Evolutionary conservation across 495 filamentous ascomycete species (phyloP), one percentile per base, ranked within the genome.

Genomic region (Trichoderma virens): DNA sequence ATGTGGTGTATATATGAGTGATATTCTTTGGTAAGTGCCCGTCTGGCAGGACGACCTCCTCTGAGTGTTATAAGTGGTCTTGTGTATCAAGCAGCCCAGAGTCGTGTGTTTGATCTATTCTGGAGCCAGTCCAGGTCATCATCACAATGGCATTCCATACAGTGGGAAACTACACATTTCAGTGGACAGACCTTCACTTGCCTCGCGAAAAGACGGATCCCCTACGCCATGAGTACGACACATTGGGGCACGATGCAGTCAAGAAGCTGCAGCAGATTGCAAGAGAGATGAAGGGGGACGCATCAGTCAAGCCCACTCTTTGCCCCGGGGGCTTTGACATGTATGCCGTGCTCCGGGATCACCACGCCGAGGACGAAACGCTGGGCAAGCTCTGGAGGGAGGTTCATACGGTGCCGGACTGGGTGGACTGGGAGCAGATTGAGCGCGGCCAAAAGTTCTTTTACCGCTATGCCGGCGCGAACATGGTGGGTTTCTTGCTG

Each of bases 351-450:
- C 69, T 82, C 80, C 69, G 67, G 82, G 61, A 66, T 20, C 28
- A 63, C 9, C 43, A 59, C 14, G n/a, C 20, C 89, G 69, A 75
- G 79, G 9, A 81, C 80, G 62, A 78, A 5, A 9, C 7, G 18
- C 31, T 90, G 43, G 65, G 73, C n/a, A 65, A 82, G 61, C 69
- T 91, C 9, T 91, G 88, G 89, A 72, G 66, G 0, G 78, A 90
- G 67, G 78, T 86, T 62, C 85, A 85, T 63, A 83, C 80, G 2
- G 76, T 90, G 23, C 88, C 88, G 0, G 74, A 80, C 8, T 92
- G 88, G 89, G 89, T 92, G 1, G 85, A 90, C 69, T 92, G 89
- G 89, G 80, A 79, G 5, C 89, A 90, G 71, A 87, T 92, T 59
- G 72, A 79, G 64, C 70, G 88, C 66, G 85, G 83, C 0, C 85